Conservation (phyloP, 2,329 filamentous ascomycete genomes). For the Fusarium equiseti region DNA sequence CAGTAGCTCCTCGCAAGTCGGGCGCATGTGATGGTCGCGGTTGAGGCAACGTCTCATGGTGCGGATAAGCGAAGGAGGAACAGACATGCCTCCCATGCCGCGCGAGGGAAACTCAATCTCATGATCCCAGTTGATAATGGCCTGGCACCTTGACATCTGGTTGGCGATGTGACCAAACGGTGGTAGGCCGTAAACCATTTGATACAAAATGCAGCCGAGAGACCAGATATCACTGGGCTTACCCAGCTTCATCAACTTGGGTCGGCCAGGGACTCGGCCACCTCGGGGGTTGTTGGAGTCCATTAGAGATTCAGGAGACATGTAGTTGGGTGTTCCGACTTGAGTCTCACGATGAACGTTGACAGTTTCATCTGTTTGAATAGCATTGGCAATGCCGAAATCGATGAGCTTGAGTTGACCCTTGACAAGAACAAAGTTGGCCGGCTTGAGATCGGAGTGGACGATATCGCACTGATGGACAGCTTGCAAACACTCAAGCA, state of each 20-base stretch:
- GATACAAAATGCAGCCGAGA: slow-evolving; percentile 94
- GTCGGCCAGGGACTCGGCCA: slow-evolving; percentile 55
- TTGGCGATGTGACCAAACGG: slow-evolving; percentile 94
- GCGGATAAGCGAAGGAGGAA: slow-evolving; percentile 69
- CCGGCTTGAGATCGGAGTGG: slow-evolving; percentile 95
- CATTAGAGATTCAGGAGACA: slow-evolving; percentile 94
- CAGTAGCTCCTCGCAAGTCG: slow-evolving; percentile 73
- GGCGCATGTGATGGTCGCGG: slow-evolving; percentile 71
- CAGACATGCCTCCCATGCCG: slow-evolving; percentile 73
- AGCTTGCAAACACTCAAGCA: slow-evolving; percentile 93
- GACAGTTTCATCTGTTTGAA: slow-evolving; percentile 93
- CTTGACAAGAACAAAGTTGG: slow-evolving; percentile 94
- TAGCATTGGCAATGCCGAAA: slow-evolving; percentile 98
- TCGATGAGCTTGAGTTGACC: slow-evolving; percentile 96
- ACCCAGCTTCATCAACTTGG: slow-evolving; percentile 92
- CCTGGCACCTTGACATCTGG: slow-evolving; percentile 86
- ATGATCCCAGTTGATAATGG: slow-evolving; percentile 84
- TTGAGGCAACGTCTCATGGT: slow-evolving; percentile 73
- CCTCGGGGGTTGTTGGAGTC: slow-evolving; percentile 79
- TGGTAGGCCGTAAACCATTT: slow-evolving; percentile 97
- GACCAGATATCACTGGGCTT: slow-evolving; percentile 98
- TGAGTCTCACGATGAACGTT: slow-evolving; percentile 97
- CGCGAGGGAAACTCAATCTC: slow-evolving; percentile 77
- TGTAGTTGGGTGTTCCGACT: slow-evolving; percentile 97
- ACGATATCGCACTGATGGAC: slow-evolving; percentile 94